Percentiles rank a stretch among this genome's conserved stretches.
These are phyloP conservation scores for Sugiyamaella chiloensis DNA, from an alignment of 805 yeast genomes.

Conservation along the genomic window DNA sequence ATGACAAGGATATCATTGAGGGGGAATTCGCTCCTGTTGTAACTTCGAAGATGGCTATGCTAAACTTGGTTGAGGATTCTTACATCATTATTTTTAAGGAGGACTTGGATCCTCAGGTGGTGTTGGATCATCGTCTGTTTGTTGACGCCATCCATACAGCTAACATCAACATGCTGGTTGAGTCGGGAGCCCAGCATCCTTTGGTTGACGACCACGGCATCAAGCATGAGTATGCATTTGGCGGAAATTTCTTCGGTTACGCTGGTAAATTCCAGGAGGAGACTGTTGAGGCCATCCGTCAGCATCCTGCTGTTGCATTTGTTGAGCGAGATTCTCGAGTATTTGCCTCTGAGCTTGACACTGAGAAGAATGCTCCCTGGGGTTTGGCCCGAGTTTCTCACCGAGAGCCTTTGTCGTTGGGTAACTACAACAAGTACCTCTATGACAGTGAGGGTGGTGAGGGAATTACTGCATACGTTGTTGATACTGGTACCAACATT, in stretches of 20 bases:
- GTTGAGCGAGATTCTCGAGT: constrained; percentile 63
- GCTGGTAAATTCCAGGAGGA: constrained; percentile 78
- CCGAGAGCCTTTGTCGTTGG: constrained; percentile 57
- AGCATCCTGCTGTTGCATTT: constrained; percentile 51
- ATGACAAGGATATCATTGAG: constrained; percentile 13
- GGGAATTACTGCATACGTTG: constrained; percentile 69
- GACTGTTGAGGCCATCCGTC: constrained; percentile 69
- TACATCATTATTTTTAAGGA: constrained; percentile 85
- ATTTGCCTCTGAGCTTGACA: constrained; percentile 43
- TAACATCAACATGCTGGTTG: constrained; percentile 24
- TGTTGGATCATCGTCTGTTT: constrained; percentile 65
- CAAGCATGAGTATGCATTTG: constrained; percentile 45
- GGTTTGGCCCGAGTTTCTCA: constrained; percentile 70
- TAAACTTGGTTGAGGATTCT: constrained; percentile 31
- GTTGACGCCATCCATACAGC: constrained; percentile 42
- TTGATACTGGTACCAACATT: constrained; percentile 71
- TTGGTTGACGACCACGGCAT: constrained; percentile 26
- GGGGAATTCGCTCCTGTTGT: constrained; percentile 45
- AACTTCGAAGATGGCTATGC: constrained; percentile 39
- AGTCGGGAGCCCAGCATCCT: constrained; percentile 40
- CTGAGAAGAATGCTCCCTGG: constrained; percentile 70
- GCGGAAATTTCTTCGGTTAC: constrained; percentile 66
- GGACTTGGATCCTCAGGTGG: constrained; percentile 49
- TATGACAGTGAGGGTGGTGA: constrained; percentile 59
- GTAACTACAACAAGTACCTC: constrained; percentile 56